A percentile compares a stretch with the other conserved stretches of the same genome.
phyloP scores from a whole-genome alignment of 164 flowering plant species.

The Platanus orientalis region DNA sequence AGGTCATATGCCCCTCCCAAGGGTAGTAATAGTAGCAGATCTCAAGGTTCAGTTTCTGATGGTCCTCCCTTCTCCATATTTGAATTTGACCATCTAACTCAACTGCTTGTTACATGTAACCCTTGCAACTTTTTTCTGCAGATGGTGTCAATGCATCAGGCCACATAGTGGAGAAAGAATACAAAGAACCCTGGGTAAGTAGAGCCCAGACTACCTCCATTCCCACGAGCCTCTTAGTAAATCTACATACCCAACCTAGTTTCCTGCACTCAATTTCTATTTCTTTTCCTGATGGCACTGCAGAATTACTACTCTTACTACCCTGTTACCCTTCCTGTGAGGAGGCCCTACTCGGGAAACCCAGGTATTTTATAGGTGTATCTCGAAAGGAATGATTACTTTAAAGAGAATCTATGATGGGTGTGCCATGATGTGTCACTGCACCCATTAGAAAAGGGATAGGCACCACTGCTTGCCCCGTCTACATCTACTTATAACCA shows the following conservation, averaged over 20 bases:
- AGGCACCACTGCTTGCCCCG: not conserved
- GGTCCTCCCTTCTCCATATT: conserved; percentile 12
- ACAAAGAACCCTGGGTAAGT: conserved; percentile 30
- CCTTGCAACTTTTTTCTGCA: not conserved
- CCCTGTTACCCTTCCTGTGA: conserved; percentile 53
- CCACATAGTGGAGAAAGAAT: conserved; percentile 28
- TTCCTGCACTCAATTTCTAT: not conserved
- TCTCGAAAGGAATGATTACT: not conserved
- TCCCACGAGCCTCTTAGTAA: not conserved
- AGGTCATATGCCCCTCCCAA: conserved; percentile 30
- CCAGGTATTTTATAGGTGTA: conserved; percentile 46
- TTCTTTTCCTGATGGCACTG: not conserved
- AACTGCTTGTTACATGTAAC: conserved; percentile 4
- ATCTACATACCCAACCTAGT: too few relatives aligned
- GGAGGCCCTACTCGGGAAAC: conserved; percentile 64
- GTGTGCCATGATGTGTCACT: too few relatives aligned
- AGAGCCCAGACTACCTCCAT: not conserved
- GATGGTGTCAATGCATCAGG: conserved; percentile 10
- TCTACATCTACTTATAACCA: too few relatives aligned
- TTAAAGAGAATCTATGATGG: not conserved
- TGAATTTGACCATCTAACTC: conserved; percentile 8
- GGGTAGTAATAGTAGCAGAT: conserved; percentile 2
- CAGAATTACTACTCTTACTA: conserved; percentile 26
- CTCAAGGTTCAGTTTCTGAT: conserved; percentile 17
- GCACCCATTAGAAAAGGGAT: too few relatives aligned